A percentile compares a stretch with the other conserved stretches of the same genome.
phyloP scores from a whole-genome alignment of 2,329 filamentous ascomycete species.

The Arthrocladium fulminans region DNA sequence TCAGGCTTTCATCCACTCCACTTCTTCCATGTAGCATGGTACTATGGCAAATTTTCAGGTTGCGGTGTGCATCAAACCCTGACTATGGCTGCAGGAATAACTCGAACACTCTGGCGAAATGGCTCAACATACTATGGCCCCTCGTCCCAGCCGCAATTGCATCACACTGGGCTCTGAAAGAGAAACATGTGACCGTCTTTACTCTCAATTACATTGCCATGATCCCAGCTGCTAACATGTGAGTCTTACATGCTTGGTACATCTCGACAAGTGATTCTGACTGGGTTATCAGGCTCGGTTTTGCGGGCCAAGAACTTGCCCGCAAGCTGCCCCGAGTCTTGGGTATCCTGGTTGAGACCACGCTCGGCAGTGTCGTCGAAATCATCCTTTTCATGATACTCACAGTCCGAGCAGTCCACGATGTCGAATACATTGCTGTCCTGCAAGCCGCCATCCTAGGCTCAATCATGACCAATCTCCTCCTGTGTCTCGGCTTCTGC shows the following conservation, averaged over 20 bases:
- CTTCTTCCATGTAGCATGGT: constrained; percentile 56
- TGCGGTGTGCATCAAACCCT: background rate
- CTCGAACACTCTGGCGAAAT: constrained; percentile 53
- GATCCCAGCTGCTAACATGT: constrained; percentile 60
- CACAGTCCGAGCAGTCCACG: constrained; percentile 33
- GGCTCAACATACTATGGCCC: constrained; percentile 66
- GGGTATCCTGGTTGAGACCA: constrained; percentile 41
- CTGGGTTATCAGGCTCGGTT: constrained; percentile 50
- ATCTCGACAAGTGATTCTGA: background rate
- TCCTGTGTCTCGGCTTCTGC: constrained; percentile 70
- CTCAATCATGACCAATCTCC: constrained; percentile 71
- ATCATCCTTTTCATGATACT: constrained; percentile 75
- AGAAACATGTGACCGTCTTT: constrained; percentile 57
- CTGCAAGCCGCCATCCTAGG: constrained; percentile 77
- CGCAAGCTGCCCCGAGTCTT: constrained; percentile 67
- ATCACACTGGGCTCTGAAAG: constrained; percentile 48
- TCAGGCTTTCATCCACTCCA: constrained; percentile 54
- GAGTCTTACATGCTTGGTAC: background rate
- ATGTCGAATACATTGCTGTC: constrained; percentile 48
- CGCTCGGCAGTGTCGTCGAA: constrained; percentile 66
- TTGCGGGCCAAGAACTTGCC: constrained; percentile 62
- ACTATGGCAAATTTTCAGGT: too few relatives aligned
- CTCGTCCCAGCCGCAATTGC: constrained; percentile 63
- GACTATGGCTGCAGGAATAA: background rate
- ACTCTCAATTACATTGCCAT: constrained; percentile 66